A percentile compares a stretch with the other conserved stretches of the same genome.
Evolutionary conservation across 345 rosid genomes (phyloP).

Genomic region (Kandelia obovata): DNA sequence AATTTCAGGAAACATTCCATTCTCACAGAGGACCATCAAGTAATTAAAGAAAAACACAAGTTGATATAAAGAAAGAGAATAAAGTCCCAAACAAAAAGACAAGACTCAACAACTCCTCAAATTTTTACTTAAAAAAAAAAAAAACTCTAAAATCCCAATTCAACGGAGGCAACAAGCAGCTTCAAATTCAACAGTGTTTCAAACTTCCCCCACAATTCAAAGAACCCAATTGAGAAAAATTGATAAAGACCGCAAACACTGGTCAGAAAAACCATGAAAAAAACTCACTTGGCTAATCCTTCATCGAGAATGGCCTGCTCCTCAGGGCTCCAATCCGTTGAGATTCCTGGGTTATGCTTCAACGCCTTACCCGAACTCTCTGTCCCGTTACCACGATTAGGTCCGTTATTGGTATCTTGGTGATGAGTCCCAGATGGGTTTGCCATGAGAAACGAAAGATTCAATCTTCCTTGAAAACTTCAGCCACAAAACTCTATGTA

Average conservation of each 20-base stretch:
- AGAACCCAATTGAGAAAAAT: conserved; percentile 2
- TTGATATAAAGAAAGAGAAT: no score
- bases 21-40: no score
- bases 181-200: not conserved
- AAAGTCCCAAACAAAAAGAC: no score
- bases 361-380: conserved; percentile 32
- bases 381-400: conserved; percentile 24
- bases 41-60: no score
- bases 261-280: not conserved
- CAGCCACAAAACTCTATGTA: not conserved
- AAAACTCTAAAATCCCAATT: not conserved
- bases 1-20: not conserved
- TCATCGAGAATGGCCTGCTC: conserved; percentile 57
- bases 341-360: conserved; percentile 64
- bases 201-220: not conserved
- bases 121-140: not conserved
- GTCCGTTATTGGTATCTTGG: conserved; percentile 35
- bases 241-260: not conserved
- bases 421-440: conserved; percentile 47
- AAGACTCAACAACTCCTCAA: not conserved
- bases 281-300: conserved; percentile 42
- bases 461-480: not conserved
- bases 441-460: conserved; percentile 35
- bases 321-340: conserved; percentile 49
- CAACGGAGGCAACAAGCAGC: not conserved